Percentiles rank a stretch among this genome's conserved stretches.
Evolutionary conservation across 164 flowering plant genomes (phyloP).

Genomic region (Malania oleifera): DNA sequence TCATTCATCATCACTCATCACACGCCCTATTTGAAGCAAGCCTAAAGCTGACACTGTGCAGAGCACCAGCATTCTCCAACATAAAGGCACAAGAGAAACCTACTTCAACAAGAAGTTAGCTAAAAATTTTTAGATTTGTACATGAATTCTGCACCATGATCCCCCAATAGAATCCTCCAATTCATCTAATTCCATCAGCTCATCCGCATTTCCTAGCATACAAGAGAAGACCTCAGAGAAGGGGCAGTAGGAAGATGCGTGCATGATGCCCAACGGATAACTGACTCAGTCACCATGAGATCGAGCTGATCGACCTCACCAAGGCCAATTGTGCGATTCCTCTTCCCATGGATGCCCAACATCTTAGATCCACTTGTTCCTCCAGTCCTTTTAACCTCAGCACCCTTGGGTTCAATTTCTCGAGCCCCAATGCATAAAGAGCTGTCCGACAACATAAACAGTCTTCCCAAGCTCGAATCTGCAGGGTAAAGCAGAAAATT

Average conservation of each 20-base stretch:
- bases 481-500: conserved; percentile 9
- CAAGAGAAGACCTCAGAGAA: conserved; percentile 73
- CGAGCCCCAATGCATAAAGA: conserved; percentile 10
- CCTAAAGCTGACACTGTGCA: too few species aligned
- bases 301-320: conserved; percentile 75
- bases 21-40: too few species aligned
- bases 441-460: conserved; percentile 25
- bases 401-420: conserved; percentile 21
- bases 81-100: not conserved
- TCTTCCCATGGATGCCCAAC: conserved; percentile 48
- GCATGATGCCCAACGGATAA: conserved; percentile 93
- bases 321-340: conserved; percentile 78
- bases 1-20: too few species aligned
- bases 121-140: not conserved
- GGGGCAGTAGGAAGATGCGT: conserved; percentile 59
- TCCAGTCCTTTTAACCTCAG: conserved; percentile 31
- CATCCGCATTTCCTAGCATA: conserved; percentile 37
- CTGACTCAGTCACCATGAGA: conserved; percentile 68
- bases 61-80: too few species aligned
- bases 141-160: not conserved
- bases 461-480: conserved; percentile 36
- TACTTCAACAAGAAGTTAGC: not conserved
- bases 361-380: conserved; percentile 28
- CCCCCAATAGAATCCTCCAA: not conserved
- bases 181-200: not conserved